These are phyloP conservation scores for Mucor plumbeus DNA, from an alignment of 371 early-diverging fungal species.

Conservation along the genomic window DNA sequence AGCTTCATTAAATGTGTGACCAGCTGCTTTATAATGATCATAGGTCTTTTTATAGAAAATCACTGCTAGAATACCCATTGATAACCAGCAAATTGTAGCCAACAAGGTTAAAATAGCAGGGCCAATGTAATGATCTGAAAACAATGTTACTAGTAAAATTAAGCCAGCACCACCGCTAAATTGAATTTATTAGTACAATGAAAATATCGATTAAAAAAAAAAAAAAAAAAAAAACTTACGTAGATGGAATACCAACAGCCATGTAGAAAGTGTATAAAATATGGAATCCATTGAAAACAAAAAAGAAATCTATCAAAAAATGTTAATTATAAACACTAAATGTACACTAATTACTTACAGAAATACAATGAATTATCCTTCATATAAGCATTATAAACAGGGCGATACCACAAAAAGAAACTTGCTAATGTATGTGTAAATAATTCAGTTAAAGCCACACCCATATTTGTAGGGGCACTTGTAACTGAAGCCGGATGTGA, in stretches of 20 bases:
- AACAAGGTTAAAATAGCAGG: constrained; percentile 74
- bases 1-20: constrained; percentile 85
- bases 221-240: constrained; percentile 48
- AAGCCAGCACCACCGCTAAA: constrained; percentile 82
- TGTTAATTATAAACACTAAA: not conserved
- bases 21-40: constrained; percentile 75
- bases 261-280: constrained; percentile 82
- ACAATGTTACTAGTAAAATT: constrained; percentile 75
- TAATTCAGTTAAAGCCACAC: constrained; percentile 77
- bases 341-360: constrained; percentile 51
- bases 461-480: constrained; percentile 77
- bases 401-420: constrained; percentile 90
- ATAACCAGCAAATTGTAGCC: constrained; percentile 74
- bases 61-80: constrained; percentile 59
- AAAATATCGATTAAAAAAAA: not conserved
- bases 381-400: constrained; percentile 89
- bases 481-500: constrained; percentile 69
- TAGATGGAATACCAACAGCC: constrained; percentile 82
- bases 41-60: constrained; percentile 71
- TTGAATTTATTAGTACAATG: not conserved
- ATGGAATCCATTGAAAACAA: constrained; percentile 88
- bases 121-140: constrained; percentile 70
- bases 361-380: constrained; percentile 87
- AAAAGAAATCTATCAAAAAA: constrained; percentile 64
- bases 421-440: constrained; percentile 79